Evolutionary conservation across 768 basidiomycete genomes (phyloP).

Genomic region (Kwoniella newhampshirensis): DNA sequence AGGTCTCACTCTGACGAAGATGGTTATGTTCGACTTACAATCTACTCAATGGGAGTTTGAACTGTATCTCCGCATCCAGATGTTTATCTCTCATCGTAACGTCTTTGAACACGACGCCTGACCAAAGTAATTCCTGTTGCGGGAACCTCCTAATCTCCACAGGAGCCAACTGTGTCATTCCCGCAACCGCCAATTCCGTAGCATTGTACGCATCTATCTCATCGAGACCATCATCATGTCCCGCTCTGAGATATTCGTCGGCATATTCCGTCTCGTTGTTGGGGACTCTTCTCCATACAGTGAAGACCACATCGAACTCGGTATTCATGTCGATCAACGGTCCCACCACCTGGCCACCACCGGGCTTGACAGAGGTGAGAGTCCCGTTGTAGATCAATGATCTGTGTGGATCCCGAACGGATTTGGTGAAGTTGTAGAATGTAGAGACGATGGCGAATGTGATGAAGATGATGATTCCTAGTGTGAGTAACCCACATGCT

Average conservation of each 20-base stretch:
- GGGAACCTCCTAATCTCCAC: conserved; percentile 12
- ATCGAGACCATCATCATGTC: conserved; percentile 1
- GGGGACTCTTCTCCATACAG: conserved; percentile 13
- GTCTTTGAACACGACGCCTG: conserved; percentile 5
- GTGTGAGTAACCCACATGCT: conserved; percentile 4
- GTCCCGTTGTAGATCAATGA: conserved; percentile 13
- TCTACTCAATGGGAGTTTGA: conserved; percentile 24
- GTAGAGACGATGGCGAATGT: neutral
- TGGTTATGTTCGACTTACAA: conserved; percentile 14
- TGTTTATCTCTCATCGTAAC: conserved; percentile 5
- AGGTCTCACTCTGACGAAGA: neutral
- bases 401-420: conserved; percentile 18
- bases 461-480: conserved; percentile 1
- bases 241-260: conserved; percentile 7
- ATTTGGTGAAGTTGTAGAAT: neutral
- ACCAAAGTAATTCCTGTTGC: neutral
- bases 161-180: conserved; percentile 7
- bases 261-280: conserved; percentile 9
- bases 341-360: conserved; percentile 1
- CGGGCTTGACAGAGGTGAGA: neutral
- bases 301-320: conserved; percentile 17
- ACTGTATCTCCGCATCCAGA: conserved; percentile 12
- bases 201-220: conserved; percentile 3
- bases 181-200: conserved; percentile 8
- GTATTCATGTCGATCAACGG: conserved; percentile 16